Percentiles rank a stretch among this genome's conserved stretches.
Conservation (phyloP, 768 basidiomycete genomes). For the Russula olivacea region DNA sequence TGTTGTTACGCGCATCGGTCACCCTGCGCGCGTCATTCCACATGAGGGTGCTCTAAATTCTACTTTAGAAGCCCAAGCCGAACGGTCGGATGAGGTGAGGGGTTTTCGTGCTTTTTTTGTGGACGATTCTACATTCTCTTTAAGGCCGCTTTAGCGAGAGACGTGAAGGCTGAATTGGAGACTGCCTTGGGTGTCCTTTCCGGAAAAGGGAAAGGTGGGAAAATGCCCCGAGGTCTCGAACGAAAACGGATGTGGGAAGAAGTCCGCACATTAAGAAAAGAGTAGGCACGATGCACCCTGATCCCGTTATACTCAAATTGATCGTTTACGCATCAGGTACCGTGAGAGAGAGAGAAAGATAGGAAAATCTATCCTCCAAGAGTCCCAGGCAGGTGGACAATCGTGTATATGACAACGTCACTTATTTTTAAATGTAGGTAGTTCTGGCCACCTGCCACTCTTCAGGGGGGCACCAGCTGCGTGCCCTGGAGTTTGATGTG, state of each 20-base stretch:
- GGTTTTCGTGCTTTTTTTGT: background rate
- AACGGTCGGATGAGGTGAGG: slow-evolving; percentile 60
- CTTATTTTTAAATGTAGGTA: slow-evolving; percentile 42
- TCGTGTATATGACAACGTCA: background rate
- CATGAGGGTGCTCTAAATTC: slow-evolving; percentile 58
- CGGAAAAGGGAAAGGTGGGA: slow-evolving; percentile 69
- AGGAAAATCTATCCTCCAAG: slow-evolving; percentile 69
- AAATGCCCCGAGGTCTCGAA: slow-evolving; percentile 62
- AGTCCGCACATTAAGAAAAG: slow-evolving; percentile 80
- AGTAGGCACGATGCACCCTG: slow-evolving; percentile 45
- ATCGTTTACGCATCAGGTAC: slow-evolving; percentile 47
- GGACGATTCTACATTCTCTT: background rate
- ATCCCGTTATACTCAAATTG: slow-evolving; percentile 1
- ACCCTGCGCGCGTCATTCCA: slow-evolving; percentile 88
- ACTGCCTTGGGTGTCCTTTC: slow-evolving; percentile 57
- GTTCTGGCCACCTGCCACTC: slow-evolving; percentile 94
- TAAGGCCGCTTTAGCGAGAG: slow-evolving; percentile 75
- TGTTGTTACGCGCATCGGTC: slow-evolving; percentile 83
- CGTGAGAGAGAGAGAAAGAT: slow-evolving; percentile 83
- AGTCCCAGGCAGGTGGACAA: slow-evolving; percentile 55
- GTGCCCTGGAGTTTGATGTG: slow-evolving; percentile 78
- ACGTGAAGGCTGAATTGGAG: slow-evolving; percentile 85
- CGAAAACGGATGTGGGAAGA: slow-evolving; percentile 84
- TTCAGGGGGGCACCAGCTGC: slow-evolving; percentile 77
- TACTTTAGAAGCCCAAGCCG: slow-evolving; percentile 69